Base-by-base conservation (phyloP, 2,329 filamentous ascomycete species). In the Fusarium sarcochroum region DNA sequence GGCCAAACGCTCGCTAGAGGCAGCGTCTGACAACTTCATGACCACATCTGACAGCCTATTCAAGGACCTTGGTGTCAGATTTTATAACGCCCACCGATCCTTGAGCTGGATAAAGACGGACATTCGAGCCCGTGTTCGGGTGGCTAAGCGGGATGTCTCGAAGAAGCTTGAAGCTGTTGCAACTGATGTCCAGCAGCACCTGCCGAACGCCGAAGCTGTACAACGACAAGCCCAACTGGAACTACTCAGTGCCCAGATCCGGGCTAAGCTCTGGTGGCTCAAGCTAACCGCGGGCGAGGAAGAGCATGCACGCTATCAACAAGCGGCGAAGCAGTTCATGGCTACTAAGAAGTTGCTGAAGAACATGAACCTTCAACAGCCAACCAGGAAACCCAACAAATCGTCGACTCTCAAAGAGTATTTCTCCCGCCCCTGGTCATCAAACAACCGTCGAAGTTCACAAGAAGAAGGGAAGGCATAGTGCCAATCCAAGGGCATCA, bases 231-330 rank as follows among this genome's bases (percentile, higher is more conserved):
- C 85, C 3, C 76, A 83, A 25, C 74, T 87, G 7, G 76, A 79
- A 1, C 67, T 89, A 11, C 76, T 89, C 27, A 81, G 81, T 38
- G 85, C 87, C 15, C 87, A 88, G 72, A 79, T 90, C 25, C 79
- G 79, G 42, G 87, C 87, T 15, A 87, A 84, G 74, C 79, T 89
- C 32, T 81, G 84, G 78, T 89, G 86, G 86, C 77, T 90, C 49
- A 85, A 82, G 73, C 49, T 87, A 32, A 85, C 82, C 50, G 85
- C 85, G 20, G 84, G 83, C 69, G 75, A 71, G 4, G 79, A 83
- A 17, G 84, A 87, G 68, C 79, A 83, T 51, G 73, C 78, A 5
- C 78, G 77, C 4, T 88, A 88, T 63, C 70, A 80, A 56, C 76
- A 74, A 51, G 86, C 86, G 66, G 87, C 86, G 11, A 79, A 79